Conservation (phyloP, 2,329 filamentous ascomycete species). For the Colletotrichum plurivorum region DNA sequence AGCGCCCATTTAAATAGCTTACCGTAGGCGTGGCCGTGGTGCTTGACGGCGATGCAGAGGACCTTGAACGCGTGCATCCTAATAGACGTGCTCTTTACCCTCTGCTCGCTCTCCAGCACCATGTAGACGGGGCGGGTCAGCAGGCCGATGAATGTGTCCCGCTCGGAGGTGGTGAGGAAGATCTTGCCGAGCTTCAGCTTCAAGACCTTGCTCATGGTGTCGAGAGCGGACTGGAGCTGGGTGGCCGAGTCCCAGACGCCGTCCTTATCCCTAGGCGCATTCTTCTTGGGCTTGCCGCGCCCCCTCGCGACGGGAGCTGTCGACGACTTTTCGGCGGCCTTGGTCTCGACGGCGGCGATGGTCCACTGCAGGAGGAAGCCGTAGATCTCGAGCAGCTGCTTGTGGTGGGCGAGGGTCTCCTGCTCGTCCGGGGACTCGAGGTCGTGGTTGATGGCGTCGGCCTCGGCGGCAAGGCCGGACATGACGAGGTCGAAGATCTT, state of each 20-base stretch:
- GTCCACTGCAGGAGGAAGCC: constrained; percentile 96
- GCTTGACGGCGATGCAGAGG: constrained; percentile 95
- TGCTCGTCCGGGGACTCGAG: constrained; percentile 90
- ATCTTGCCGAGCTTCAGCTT: constrained; percentile 93
- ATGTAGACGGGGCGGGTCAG: constrained; percentile 95
- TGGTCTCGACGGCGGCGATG: constrained; percentile 92
- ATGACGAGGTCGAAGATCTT: constrained; percentile 94
- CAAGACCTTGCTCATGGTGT: constrained; percentile 96
- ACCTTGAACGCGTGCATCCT: constrained; percentile 99
- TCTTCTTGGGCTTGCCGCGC: constrained; percentile 83
- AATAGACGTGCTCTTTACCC: constrained; percentile 89
- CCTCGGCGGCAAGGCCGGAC: constrained; percentile 87
- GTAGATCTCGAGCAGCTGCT: constrained; percentile 92
- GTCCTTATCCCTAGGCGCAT: constrained; percentile 77
- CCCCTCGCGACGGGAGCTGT: constrained; percentile 78
- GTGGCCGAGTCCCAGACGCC: constrained; percentile 88
- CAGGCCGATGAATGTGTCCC: constrained; percentile 93
- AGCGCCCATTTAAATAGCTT: constrained; percentile 46
- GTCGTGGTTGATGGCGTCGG: constrained; percentile 87
- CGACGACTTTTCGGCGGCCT: constrained; percentile 90
- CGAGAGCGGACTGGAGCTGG: constrained; percentile 89
- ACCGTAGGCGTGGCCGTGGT: constrained; percentile 98
- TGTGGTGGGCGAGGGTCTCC: constrained; percentile 87
- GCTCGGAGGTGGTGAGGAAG: constrained; percentile 95
- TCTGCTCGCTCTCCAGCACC: constrained; percentile 92